Percentiles rank a stretch among this genome's conserved stretches.
These are phyloP conservation scores for Cutaneotrichosporon sp. DNA, from an alignment of 1,284 basidiomycete species.

Conservation along the genomic window DNA sequence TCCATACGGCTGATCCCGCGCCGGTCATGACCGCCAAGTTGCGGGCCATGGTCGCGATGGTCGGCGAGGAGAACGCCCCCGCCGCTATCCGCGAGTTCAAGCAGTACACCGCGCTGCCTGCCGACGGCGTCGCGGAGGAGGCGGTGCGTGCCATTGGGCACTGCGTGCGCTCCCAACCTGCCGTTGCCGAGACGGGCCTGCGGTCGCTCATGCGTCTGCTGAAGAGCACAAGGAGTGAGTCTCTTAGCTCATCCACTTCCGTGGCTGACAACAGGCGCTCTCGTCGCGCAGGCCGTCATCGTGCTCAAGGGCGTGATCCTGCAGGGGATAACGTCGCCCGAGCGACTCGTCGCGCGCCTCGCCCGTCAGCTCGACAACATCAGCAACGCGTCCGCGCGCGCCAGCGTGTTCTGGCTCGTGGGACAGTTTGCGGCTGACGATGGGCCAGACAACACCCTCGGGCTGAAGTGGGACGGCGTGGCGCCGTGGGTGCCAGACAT, in stretches of 20 bases:
- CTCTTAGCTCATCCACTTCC: neutral
- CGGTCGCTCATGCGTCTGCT: conserved; percentile 75
- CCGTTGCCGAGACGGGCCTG: conserved; percentile 69
- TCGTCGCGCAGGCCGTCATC: conserved; percentile 75
- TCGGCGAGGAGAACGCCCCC: conserved; percentile 67
- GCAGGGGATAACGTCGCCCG: conserved; percentile 50
- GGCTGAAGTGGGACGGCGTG: conserved; percentile 56
- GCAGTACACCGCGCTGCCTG: conserved; percentile 74
- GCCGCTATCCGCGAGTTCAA: conserved; percentile 76
- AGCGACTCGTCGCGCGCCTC: conserved; percentile 71
- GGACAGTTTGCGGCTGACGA: conserved; percentile 69
- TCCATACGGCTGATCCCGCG: conserved; percentile 66
- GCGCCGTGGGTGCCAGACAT: conserved; percentile 81
- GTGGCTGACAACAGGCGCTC: conserved; percentile 43
- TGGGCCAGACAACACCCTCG: conserved; percentile 19
- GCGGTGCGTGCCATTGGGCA: conserved; percentile 76
- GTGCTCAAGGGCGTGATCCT: conserved; percentile 83
- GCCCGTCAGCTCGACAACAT: conserved; percentile 75
- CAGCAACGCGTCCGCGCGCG: conserved; percentile 71
- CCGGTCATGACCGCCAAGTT: conserved; percentile 74
- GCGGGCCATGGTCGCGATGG: conserved; percentile 65
- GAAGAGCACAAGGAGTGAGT: conserved; percentile 60
- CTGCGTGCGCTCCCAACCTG: conserved; percentile 68
- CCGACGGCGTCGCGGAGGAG: conserved; percentile 68
- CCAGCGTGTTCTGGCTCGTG: conserved; percentile 85